These are phyloP conservation scores for Hevea brasiliensis DNA, from an alignment of 345 rosid genomes.

Conservation along the genomic window DNA sequence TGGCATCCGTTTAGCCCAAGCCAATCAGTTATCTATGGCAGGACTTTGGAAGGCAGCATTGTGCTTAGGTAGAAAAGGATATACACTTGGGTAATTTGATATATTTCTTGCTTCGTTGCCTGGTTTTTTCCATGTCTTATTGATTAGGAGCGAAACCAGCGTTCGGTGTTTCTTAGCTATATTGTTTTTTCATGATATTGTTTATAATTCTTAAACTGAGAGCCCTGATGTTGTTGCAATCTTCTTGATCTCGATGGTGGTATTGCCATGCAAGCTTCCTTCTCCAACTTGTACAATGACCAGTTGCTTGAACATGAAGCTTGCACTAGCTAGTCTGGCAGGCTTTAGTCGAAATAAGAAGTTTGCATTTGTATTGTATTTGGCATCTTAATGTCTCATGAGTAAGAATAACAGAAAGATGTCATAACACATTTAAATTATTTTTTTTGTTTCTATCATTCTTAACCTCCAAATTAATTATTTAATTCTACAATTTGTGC, in stretches of 20 bases:
- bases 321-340: neutral
- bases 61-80: neutral
- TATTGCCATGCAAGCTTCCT: neutral
- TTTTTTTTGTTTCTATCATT: neutral
- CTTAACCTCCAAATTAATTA: neutral
- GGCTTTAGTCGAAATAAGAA: too few relatives aligned
- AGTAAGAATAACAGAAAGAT: too few relatives aligned
- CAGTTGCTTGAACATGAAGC: neutral
- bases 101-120: neutral
- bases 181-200: neutral
- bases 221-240: neutral
- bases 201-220: too few relatives aligned
- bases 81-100: neutral
- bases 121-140: neutral
- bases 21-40: neutral
- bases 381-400: neutral
- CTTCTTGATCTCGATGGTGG: neutral
- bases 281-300: neutral
- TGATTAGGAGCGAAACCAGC: neutral
- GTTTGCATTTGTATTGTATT: too few relatives aligned
- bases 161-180: neutral
- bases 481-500: neutral
- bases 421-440: neutral
- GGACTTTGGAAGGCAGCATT: slow-evolving; percentile 3
- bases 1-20: neutral